A percentile compares a stretch with the other conserved stretches of the same genome.
phyloP scores from a whole-genome alignment of 2,329 filamentous ascomycete genomes.

The Aspergillus tamarii region DNA sequence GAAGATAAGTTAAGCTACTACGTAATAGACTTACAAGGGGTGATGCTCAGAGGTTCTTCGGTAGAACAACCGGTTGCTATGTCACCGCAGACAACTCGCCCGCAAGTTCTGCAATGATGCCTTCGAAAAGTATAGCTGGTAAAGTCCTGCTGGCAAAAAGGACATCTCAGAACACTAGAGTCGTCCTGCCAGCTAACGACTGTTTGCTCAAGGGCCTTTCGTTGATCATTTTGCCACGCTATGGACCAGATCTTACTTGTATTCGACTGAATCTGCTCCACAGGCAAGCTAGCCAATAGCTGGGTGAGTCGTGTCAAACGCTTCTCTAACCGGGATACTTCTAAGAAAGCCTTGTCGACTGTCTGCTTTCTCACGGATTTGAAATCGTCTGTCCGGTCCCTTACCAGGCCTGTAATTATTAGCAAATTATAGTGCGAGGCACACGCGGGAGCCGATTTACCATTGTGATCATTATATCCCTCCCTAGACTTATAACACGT shows the following conservation, averaged over 20 bases:
- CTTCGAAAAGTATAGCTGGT: slow-evolving; percentile 88
- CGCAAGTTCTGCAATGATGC: slow-evolving; percentile 94
- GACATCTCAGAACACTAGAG: slow-evolving; percentile 75
- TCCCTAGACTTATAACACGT: slow-evolving; percentile 98
- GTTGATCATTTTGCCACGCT: slow-evolving; percentile 70
- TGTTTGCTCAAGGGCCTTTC: slow-evolving; percentile 84
- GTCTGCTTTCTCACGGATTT: slow-evolving; percentile 70
- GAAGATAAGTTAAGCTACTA: neutral
- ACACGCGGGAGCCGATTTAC: slow-evolving; percentile 27
- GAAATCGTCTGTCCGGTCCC: slow-evolving; percentile 76
- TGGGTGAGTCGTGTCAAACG: slow-evolving; percentile 87
- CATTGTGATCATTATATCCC: slow-evolving; percentile 89
- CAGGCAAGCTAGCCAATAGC: slow-evolving; percentile 74
- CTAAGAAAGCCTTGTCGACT: slow-evolving; percentile 82
- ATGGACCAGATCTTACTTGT: slow-evolving; percentile 55
- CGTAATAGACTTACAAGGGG: slow-evolving; percentile 56
- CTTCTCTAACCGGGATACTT: slow-evolving; percentile 89
- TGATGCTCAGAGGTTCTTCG: slow-evolving; percentile 79
- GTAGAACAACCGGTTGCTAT: slow-evolving; percentile 79
- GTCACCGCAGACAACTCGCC: slow-evolving; percentile 90
- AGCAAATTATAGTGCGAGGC: slow-evolving; percentile 3
- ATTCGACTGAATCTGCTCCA: slow-evolving; percentile 62
- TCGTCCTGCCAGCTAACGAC: slow-evolving; percentile 97
- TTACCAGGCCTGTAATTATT: slow-evolving; percentile 55
- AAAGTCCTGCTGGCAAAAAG: slow-evolving; percentile 96